These are phyloP conservation scores for Hortaea werneckii DNA, from an alignment of 2,329 filamentous ascomycete species.

Conservation along the genomic window DNA sequence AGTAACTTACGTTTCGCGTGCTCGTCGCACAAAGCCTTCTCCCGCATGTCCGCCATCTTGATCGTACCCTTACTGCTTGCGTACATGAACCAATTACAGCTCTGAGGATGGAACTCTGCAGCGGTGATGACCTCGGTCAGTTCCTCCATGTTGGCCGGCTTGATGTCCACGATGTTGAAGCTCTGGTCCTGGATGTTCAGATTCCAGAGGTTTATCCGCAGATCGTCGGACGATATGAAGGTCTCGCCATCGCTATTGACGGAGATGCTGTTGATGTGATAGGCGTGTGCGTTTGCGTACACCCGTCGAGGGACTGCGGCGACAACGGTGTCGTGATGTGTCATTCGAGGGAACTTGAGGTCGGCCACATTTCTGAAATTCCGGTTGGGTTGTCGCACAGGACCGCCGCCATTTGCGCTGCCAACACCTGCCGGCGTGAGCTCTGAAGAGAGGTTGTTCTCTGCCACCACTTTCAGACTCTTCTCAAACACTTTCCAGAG, in stretches of 20 bases:
- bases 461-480: conserved; percentile 94
- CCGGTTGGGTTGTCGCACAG: conserved; percentile 60
- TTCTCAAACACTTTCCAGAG: conserved; percentile 99
- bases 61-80: conserved; percentile 98
- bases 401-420: conserved; percentile 61
- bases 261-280: conserved; percentile 99
- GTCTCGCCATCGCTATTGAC: conserved; percentile 99
- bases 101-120: conserved; percentile 90
- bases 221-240: conserved; percentile 96
- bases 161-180: conserved; percentile 99
- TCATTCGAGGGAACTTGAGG: conserved; percentile 88
- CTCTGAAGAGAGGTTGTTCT: conserved; percentile 96
- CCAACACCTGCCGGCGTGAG: conserved; percentile 63
- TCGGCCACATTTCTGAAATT: conserved; percentile 73
- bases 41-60: conserved; percentile 96
- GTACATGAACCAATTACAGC: conserved; percentile 99
- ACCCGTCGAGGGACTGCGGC: conserved; percentile 91
- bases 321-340: conserved; percentile 96
- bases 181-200: conserved; percentile 98
- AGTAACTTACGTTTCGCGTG: conserved; percentile 75
- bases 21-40: conserved; percentile 90
- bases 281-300: conserved; percentile 96
- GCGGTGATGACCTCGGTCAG: conserved; percentile 97
- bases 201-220: conserved; percentile 98
- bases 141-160: conserved; percentile 99